phyloP scores from a whole-genome alignment of 352 stramenopile genomes.

The Globisporangium cylindrosporum region DNA sequence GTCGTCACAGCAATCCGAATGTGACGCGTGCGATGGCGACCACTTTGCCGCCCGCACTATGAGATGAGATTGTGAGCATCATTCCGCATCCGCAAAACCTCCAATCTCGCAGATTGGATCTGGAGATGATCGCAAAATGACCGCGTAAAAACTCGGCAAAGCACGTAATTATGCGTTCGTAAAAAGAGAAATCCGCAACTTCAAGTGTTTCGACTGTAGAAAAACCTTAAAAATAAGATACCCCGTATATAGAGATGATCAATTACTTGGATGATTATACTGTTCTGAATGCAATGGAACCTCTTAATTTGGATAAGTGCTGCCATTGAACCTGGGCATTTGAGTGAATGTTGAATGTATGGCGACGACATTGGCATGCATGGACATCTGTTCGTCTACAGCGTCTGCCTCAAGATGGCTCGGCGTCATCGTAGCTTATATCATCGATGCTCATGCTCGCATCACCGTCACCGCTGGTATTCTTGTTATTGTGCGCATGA shows the following conservation, averaged over 20 bases:
- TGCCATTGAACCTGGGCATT: not conserved
- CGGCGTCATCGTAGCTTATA: not conserved
- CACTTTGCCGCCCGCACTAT: not conserved
- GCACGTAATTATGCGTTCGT: not conserved
- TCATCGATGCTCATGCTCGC: not conserved
- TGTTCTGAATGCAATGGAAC: not conserved
- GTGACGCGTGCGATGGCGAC: not conserved
- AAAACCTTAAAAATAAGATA: not conserved
- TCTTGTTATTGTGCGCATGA: constrained; percentile 8
- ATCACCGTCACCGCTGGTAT: not conserved
- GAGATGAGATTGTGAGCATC: not conserved
- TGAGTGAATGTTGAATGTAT: not conserved
- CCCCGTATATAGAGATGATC: not conserved
- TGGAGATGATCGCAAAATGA: not conserved
- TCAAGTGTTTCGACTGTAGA: not conserved
- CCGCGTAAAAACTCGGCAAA: not conserved
- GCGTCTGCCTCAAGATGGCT: not conserved
- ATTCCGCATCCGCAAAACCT: not conserved
- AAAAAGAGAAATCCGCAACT: not conserved
- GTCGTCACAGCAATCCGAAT: constrained; percentile 1
- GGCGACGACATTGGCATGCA: not conserved
- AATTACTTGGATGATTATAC: not conserved
- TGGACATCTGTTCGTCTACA: constrained; percentile 2
- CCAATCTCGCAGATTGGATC: constrained; percentile 4
- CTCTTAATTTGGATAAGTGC: not conserved